Evolutionary conservation across 331 rosid genomes (phyloP).

Genomic region (Prunus yedoensis): DNA sequence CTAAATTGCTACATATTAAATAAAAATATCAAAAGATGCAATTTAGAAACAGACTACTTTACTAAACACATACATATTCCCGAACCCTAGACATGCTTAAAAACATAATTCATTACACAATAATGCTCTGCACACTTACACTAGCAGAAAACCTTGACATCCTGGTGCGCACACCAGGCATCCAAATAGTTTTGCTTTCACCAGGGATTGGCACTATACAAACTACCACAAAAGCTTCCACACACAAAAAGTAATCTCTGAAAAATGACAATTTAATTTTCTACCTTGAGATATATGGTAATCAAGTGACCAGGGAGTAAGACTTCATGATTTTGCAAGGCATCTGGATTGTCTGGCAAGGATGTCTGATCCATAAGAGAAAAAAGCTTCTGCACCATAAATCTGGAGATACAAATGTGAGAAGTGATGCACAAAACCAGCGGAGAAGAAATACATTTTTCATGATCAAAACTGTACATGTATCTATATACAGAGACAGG

Average conservation of each 20-base stretch:
- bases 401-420: constrained; percentile 41
- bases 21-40: neutral
- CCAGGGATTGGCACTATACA: neutral
- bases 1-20: neutral
- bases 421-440: constrained; percentile 24
- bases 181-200: neutral
- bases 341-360: constrained; percentile 78
- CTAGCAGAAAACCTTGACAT: neutral
- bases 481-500: neutral
- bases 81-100: neutral
- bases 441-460: neutral
- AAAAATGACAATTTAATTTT: constrained; percentile 10
- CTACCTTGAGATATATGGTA: constrained; percentile 87
- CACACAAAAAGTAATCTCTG: neutral
- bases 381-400: constrained; percentile 95
- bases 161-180: neutral
- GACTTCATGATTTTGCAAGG: constrained; percentile 94
- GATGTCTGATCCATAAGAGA: constrained; percentile 96
- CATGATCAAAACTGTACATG: neutral
- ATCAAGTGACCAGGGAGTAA: constrained; percentile 93
- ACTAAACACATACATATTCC: neutral
- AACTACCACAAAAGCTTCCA: neutral
- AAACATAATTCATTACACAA: neutral
- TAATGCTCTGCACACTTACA: neutral
- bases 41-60: neutral